A percentile compares a stretch with the other conserved stretches of the same genome.
phyloP scores from a whole-genome alignment of 441 rosid species.

The Adansonia grandidieri region DNA sequence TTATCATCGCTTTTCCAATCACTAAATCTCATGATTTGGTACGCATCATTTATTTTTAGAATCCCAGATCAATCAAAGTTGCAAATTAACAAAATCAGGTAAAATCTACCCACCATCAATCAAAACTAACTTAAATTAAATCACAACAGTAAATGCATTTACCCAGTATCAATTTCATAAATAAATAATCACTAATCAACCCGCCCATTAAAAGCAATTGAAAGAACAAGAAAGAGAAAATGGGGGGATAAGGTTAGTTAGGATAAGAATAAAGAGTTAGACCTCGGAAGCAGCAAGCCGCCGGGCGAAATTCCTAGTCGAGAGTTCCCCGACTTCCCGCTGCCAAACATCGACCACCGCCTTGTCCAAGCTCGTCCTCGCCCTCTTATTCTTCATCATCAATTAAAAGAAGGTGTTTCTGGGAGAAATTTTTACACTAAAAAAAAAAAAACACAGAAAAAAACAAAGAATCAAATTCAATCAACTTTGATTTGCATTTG shows the following conservation, averaged over 20 bases:
- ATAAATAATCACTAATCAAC: background rate
- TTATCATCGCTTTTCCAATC: background rate
- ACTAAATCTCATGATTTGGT: background rate
- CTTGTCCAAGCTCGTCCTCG: constrained; percentile 40
- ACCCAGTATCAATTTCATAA: background rate
- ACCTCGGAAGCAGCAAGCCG: constrained; percentile 90
- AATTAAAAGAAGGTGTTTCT: background rate
- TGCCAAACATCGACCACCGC: constrained; percentile 68
- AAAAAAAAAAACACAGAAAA: background rate
- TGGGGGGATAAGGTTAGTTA: background rate
- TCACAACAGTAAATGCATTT: background rate
- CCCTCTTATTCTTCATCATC: constrained; percentile 42
- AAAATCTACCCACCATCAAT: background rate
- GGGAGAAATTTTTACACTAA: background rate
- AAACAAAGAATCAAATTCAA: background rate
- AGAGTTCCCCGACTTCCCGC: constrained; percentile 81
- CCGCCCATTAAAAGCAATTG: background rate
- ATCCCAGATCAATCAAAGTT: background rate
- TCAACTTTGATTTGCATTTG: background rate
- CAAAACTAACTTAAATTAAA: background rate
- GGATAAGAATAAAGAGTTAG: constrained; percentile 10
- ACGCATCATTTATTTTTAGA: background rate
- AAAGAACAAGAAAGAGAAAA: background rate
- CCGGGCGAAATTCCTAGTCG: constrained; percentile 63
- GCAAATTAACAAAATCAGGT: background rate